These are phyloP conservation scores for Blumeria hordei DNA, from an alignment of 2,329 filamentous ascomycete species.

Conservation along the genomic window DNA sequence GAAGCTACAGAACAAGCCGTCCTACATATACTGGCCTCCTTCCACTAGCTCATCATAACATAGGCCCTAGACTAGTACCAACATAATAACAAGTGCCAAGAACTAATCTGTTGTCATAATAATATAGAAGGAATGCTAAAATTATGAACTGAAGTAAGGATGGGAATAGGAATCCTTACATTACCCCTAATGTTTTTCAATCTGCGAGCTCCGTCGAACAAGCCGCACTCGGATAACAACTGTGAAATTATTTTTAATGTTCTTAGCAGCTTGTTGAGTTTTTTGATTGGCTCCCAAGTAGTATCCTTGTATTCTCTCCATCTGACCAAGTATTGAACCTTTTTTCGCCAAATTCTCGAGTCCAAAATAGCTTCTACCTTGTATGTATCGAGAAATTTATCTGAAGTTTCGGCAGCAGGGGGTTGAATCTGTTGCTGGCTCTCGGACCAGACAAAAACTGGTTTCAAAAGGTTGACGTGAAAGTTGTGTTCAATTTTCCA, in stretches of 20 bases:
- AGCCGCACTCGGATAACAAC: background rate
- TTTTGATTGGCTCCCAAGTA: background rate
- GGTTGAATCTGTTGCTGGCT: background rate
- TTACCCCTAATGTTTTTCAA: background rate
- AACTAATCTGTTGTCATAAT: too few relatives aligned
- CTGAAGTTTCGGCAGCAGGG: background rate
- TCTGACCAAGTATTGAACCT: background rate
- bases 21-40: too few relatives aligned
- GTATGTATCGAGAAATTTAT: background rate
- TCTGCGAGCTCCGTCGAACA: background rate
- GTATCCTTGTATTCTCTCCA: background rate
- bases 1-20: too few relatives aligned
- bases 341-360: background rate
- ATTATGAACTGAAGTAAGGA: too few relatives aligned
- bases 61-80: too few relatives aligned
- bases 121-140: too few relatives aligned
- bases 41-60: too few relatives aligned
- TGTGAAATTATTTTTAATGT: background rate
- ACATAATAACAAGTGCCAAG: too few relatives aligned
- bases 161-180: too few relatives aligned
- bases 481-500: background rate
- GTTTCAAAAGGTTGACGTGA: background rate
- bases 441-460: background rate
- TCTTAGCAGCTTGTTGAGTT: background rate
- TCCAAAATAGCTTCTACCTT: background rate